Conservation (phyloP, 129 eudicot species). For the Pseudognaphalium luteoalbum region DNA sequence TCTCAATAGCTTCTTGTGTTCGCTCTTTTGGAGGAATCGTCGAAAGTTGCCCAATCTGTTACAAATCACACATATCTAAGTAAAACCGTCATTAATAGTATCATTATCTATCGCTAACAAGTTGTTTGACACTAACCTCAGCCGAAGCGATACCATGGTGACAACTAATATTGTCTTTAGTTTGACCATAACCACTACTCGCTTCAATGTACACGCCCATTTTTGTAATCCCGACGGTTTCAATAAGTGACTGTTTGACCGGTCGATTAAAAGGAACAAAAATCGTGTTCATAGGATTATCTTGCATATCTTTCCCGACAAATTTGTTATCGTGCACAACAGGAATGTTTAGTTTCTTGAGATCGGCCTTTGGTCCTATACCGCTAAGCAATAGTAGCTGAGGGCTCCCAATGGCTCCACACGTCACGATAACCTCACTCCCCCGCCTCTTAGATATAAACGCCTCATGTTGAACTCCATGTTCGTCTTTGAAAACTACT, state of each 20-base stretch:
- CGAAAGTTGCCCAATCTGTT: constrained; percentile 90
- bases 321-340: constrained; percentile 58
- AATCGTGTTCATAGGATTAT: constrained; percentile 84
- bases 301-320: constrained; percentile 86
- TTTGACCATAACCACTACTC: constrained; percentile 79
- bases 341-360: constrained; percentile 63
- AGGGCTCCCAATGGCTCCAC: constrained; percentile 97
- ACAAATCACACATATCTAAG: background rate
- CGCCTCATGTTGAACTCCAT: constrained; percentile 64
- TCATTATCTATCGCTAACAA: background rate
- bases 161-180: constrained; percentile 53
- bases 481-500: constrained; percentile 80
- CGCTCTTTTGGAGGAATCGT: constrained; percentile 79
- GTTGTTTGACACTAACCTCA: constrained; percentile 50
- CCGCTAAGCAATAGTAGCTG: constrained; percentile 88
- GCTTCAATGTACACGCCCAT: constrained; percentile 77
- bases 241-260: constrained; percentile 63
- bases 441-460: constrained; percentile 48
- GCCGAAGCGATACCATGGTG: constrained; percentile 77
- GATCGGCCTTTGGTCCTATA: constrained; percentile 76
- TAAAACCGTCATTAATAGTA: background rate
- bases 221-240: constrained; percentile 83
- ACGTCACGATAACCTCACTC: constrained; percentile 74
- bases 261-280: constrained; percentile 64
- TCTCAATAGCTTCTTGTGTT: constrained; percentile 56